Evolutionary conservation across 2,329 filamentous ascomycete species (phyloP).

Genomic region (Elsinoe arachidis): DNA sequence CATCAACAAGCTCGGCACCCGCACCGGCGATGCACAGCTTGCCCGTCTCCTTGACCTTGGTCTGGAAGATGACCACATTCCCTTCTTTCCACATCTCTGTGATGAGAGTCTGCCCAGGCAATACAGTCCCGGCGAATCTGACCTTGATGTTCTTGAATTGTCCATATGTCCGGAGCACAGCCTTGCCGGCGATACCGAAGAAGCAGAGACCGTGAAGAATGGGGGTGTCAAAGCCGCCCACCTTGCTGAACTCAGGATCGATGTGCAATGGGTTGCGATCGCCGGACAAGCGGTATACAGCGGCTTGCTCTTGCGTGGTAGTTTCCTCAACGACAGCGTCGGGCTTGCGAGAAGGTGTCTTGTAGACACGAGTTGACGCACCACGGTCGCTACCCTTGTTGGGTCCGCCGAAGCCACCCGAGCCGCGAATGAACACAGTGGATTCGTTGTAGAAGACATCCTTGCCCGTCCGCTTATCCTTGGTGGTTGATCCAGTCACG

Average conservation of each 20-base stretch:
- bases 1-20: constrained; percentile 62
- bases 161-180: constrained; percentile 76
- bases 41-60: constrained; percentile 83
- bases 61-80: constrained; percentile 71
- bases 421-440: constrained; percentile 85
- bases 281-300: constrained; percentile 83
- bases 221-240: constrained; percentile 87
- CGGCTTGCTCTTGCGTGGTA: constrained; percentile 85
- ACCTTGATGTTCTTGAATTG: constrained; percentile 87
- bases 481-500: constrained; percentile 70
- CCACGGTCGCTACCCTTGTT: constrained; percentile 71
- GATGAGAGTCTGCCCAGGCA: constrained; percentile 79
- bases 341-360: constrained; percentile 64
- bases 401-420: constrained; percentile 80
- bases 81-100: constrained; percentile 95
- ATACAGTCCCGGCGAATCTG: constrained; percentile 74
- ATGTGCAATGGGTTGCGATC: constrained; percentile 96
- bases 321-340: constrained; percentile 77
- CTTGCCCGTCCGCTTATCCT: constrained; percentile 75
- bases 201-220: constrained; percentile 97
- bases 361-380: constrained; percentile 69
- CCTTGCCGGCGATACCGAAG: constrained; percentile 86
- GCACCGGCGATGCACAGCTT: constrained; percentile 78
- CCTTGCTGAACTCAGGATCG: constrained; percentile 86
- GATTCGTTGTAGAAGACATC: constrained; percentile 95